phyloP scores from a whole-genome alignment of 192 early-diverging fungal species.

The Lobosporangium transversale region DNA sequence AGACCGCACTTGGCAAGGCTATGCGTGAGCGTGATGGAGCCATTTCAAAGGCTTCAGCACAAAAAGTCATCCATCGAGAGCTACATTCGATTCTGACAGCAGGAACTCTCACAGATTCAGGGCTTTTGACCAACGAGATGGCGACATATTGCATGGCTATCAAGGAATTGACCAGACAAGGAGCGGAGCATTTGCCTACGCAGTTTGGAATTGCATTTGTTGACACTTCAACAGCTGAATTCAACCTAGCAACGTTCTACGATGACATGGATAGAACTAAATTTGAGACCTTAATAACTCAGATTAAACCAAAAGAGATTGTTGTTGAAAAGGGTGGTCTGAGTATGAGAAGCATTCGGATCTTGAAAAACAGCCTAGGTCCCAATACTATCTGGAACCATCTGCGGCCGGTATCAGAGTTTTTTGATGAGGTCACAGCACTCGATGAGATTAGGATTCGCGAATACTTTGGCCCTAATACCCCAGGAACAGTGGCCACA shows the following conservation, averaged over 20 bases:
- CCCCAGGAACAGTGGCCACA: slow-evolving; percentile 21
- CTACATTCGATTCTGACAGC: slow-evolving; percentile 88
- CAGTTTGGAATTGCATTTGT: slow-evolving; percentile 92
- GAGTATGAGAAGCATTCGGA: slow-evolving; percentile 59
- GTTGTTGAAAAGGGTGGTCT: slow-evolving; percentile 80
- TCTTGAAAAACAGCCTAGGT: slow-evolving; percentile 71
- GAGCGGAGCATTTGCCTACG: slow-evolving; percentile 55
- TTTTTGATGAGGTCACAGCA: slow-evolving; percentile 69
- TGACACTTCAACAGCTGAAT: slow-evolving; percentile 94
- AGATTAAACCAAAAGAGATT: slow-evolving; percentile 93
- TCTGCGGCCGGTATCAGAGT: slow-evolving; percentile 75
- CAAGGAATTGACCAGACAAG: slow-evolving; percentile 65
- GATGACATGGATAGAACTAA: slow-evolving; percentile 91
- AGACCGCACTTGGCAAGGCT: slow-evolving; percentile 91
- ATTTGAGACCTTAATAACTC: slow-evolving; percentile 94
- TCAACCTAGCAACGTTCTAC: slow-evolving; percentile 78
- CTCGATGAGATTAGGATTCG: slow-evolving; percentile 67
- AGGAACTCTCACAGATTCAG: slow-evolving; percentile 91
- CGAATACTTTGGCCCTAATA: slow-evolving; percentile 66
- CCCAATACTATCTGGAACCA: slow-evolving; percentile 69
- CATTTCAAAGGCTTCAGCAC: slow-evolving; percentile 11
- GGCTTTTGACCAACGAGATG: slow-evolving; percentile 88
- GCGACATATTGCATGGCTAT: slow-evolving; percentile 96
- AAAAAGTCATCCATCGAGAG: slow-evolving; percentile 84
- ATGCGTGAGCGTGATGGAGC: slow-evolving; percentile 75